Evolutionary conservation across 371 early-diverging fungal genomes (phyloP), one percentile per base, ranked within the genome.

Genomic region (Lichtheimia hyalospora): DNA sequence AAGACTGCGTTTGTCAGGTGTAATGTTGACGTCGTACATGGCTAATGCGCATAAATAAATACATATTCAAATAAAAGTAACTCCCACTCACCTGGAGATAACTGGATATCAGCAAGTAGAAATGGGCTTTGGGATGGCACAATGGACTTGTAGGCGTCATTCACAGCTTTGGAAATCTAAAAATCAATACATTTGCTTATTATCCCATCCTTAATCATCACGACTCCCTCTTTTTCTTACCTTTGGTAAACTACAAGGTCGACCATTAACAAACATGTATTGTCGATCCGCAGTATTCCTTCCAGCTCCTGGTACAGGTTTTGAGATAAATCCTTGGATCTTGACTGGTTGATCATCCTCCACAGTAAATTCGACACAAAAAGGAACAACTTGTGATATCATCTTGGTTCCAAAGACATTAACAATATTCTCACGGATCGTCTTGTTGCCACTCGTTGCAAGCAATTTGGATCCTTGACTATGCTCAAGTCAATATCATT

Each of bases 1-100:
- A 5, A 97, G 80, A 0, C 92, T 94, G 40, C 98, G 84, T 67
- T 98, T 98, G 68, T 98, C 95, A 5, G 98, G 98, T 15, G 93
- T 94, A 24, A 98, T 86, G 61, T 98, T 98, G 18, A 95, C 93
- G 77, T 98, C 98, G 68, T 81, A 83, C 13, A 63, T 61, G 54
- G 71, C 79, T 69, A 62, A 27, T 24, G 18, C 5, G 15, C 13
- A 53, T n/a, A 27, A 53, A 66, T 16, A 46, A 41, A 34, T 34
- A 34, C 20, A 60, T 2, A 5, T 10, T 15, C 7, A 34, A 14
- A 63, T 53, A 20, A 28, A 41, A 21, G 44, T 25, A 39, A 27
- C 42, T 48, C 24, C 58, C 24, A 54, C 41, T 66, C 69, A 68
- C 84, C 73, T 6, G 89, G 77, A 1, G 83, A 75, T 50, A 95